Percentiles rank a stretch among this genome's conserved stretches.
Evolutionary conservation across 1,284 basidiomycete genomes (phyloP).

Genomic region (Ceratobasidium sp.): DNA sequence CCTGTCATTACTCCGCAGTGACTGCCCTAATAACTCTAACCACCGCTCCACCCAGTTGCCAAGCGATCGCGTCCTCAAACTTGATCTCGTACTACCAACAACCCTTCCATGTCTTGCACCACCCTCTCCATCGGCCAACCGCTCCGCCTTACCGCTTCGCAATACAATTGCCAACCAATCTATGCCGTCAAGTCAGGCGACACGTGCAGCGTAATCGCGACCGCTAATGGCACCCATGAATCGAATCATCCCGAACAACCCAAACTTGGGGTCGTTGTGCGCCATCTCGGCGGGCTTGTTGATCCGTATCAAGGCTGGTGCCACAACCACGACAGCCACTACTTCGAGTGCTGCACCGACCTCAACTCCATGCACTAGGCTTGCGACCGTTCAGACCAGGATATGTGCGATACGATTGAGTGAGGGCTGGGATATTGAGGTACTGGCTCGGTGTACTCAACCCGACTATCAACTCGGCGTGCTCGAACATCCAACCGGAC

Average conservation of each 20-base stretch:
- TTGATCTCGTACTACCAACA: slow-evolving; percentile 5
- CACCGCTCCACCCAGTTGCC: background rate
- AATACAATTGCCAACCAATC: background rate
- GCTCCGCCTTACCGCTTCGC: background rate
- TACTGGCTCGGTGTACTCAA: slow-evolving; percentile 2
- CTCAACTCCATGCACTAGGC: background rate
- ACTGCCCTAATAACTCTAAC: background rate
- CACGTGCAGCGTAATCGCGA: background rate
- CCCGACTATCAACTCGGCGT: slow-evolving; percentile 20
- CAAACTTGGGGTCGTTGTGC: background rate
- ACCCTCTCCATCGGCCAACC: slow-evolving; percentile 22
- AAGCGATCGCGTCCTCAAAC: slow-evolving; percentile 1
- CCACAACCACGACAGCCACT: background rate
- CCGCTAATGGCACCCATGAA: background rate
- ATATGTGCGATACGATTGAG: slow-evolving; percentile 7
- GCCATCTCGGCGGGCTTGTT: background rate
- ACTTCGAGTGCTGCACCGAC: slow-evolving; percentile 7
- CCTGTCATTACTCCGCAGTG: background rate
- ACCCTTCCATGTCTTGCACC: slow-evolving; percentile 1
- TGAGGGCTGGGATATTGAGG: background rate
- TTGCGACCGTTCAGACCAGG: background rate
- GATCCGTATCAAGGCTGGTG: background rate
- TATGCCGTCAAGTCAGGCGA: background rate
- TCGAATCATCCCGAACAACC: slow-evolving; percentile 2
- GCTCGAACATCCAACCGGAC: slow-evolving; percentile 9